Conservation (phyloP, 2,329 filamentous ascomycete genomes). For the Cercospora beticola region DNA sequence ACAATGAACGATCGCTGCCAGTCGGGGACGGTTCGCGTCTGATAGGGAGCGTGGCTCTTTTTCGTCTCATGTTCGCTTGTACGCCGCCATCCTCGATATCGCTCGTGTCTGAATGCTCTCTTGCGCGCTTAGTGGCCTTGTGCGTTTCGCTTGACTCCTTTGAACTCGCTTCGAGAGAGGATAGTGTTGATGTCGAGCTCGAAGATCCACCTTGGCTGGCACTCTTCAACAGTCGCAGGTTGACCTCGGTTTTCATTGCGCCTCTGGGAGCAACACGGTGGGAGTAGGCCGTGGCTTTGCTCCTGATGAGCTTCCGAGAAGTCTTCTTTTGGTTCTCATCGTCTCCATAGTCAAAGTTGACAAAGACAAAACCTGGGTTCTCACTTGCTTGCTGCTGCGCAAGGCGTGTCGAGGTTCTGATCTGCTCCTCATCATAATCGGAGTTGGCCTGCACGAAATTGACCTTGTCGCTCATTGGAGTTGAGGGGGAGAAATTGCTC, state of each 20-base stretch:
- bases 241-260: slow-evolving; percentile 15
- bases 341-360: slow-evolving; percentile 19
- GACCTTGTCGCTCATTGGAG: slow-evolving; percentile 11
- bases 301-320: slow-evolving; percentile 22
- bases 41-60: neutral
- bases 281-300: slow-evolving; percentile 24
- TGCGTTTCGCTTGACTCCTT: neutral
- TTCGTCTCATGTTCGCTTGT: slow-evolving; percentile 16
- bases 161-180: neutral
- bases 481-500: neutral
- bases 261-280: slow-evolving; percentile 25
- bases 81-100: neutral
- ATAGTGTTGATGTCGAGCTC: neutral
- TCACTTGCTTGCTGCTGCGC: slow-evolving; percentile 17
- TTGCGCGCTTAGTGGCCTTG: slow-evolving; percentile 1
- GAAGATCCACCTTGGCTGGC: slow-evolving; percentile 10
- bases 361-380: slow-evolving; percentile 22
- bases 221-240: slow-evolving; percentile 10
- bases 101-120: slow-evolving; percentile 8
- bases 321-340: slow-evolving; percentile 20
- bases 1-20: slow-evolving; percentile 18
- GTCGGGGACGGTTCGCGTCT: slow-evolving; percentile 9
- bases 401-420: slow-evolving; percentile 13
- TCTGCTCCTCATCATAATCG: slow-evolving; percentile 21
- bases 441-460: slow-evolving; percentile 26